Evolutionary conservation across 495 filamentous ascomycete genomes (phyloP), one percentile per base, ranked within the genome.

Genomic region (Umbilicaria muhlenbergii): DNA sequence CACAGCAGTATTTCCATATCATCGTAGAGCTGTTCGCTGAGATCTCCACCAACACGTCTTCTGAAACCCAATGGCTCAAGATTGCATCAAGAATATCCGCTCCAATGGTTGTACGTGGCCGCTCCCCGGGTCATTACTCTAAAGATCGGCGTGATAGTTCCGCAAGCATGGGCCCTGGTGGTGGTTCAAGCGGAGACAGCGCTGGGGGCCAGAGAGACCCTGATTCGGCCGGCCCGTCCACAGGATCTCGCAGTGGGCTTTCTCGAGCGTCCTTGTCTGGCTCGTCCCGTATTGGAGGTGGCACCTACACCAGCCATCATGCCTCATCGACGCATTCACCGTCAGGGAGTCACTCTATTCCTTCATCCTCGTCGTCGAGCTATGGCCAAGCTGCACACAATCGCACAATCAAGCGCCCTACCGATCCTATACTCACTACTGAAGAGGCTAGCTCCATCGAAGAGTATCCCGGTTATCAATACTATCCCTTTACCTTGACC

Each of bases 1-100:
- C 84, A 11, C 89, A 95, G 57, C 89, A 94, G 52, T 94, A 86
- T 57, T 96, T 93, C 57, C 87, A 92, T 50, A 69, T 96, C 24
- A 74, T 94, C 24, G 81, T 94, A 1, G 88, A 95, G 56, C 74
- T 96, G 3, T 86, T 78, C 51, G 89, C 81, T 18, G 82, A 94
- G 49, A 66, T 91, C 7, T 66, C 70, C 5, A 54, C 50, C 40
- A 44, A 51, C 33, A 37, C 49, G 60, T 34, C 62, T 62, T 1
- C 67, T 62, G 67, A 70, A 19, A 52, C 52, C 0, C 57, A 62
- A 34, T 93, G 74, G 69, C 62, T 91, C 51, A 88, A 85, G 55
- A 70, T 96, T 31, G 89, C 88, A 5, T 71, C 75, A 34, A 73
- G 75, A 28, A 77, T 85, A 45, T 93, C 86, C 0, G 78, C 79